Evolutionary conservation across 495 filamentous ascomycete genomes (phyloP).

Genomic region (Evernia prunastri): DNA sequence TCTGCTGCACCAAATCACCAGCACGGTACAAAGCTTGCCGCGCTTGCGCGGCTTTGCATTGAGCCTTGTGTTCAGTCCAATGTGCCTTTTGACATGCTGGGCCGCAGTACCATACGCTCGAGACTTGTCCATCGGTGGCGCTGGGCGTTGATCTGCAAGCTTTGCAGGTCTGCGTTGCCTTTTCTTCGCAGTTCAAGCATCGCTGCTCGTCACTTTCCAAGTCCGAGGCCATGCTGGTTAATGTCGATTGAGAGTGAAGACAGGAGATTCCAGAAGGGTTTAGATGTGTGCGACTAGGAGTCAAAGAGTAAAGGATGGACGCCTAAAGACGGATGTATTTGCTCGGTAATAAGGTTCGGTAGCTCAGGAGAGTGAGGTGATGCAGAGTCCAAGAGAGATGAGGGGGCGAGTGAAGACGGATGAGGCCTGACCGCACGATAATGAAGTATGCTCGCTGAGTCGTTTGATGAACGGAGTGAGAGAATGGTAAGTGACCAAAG

Average conservation of each 20-base stretch:
- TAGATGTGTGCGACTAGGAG: not conserved
- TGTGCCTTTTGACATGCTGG: constrained; percentile 13
- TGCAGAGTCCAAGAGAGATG: not conserved
- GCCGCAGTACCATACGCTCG: constrained; percentile 8
- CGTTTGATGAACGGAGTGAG: too few species aligned
- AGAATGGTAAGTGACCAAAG: too few species aligned
- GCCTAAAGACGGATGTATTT: not conserved
- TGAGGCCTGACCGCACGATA: too few species aligned
- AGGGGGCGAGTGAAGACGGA: not conserved
- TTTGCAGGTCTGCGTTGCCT: not conserved
- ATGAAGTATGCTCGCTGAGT: too few species aligned
- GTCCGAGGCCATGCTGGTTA: not conserved
- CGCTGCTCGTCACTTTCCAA: not conserved
- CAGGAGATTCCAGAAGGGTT: not conserved
- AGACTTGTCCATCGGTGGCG: not conserved
- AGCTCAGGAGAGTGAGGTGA: not conserved
- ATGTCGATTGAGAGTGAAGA: not conserved
- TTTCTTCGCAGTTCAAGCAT: constrained; percentile 1
- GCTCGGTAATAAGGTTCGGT: not conserved
- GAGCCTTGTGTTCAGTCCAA: constrained; percentile 12
- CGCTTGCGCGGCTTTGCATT: constrained; percentile 9
- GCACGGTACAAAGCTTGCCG: constrained; percentile 14
- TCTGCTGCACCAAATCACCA: not conserved
- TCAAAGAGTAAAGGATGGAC: too few species aligned
- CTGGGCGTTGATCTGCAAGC: constrained; percentile 1